Conservation (phyloP, 306 rosid species). For the Cicer chorassanicum region DNA sequence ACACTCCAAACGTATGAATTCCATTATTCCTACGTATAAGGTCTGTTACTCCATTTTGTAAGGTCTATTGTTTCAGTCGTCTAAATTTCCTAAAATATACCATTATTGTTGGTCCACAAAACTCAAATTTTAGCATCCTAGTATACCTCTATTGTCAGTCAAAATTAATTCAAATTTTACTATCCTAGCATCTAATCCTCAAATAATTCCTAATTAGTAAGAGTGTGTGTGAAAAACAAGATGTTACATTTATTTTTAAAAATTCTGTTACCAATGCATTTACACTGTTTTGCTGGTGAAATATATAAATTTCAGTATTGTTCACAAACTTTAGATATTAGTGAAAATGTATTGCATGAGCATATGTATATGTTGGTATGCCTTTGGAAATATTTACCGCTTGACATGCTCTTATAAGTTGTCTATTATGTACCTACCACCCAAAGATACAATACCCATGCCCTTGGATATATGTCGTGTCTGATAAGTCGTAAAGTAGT, state of each 20-base stretch:
- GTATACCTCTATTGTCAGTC: no score
- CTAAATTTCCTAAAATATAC: slow-evolving; percentile 4
- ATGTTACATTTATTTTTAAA: no score
- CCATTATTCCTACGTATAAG: not conserved
- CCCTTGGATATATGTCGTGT: slow-evolving; percentile 12
- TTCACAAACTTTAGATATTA: not conserved
- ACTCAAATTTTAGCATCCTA: no score
- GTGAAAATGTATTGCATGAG: slow-evolving; percentile 1
- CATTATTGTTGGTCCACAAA: not conserved
- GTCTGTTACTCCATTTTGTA: slow-evolving; percentile 7
- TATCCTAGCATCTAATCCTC: no score
- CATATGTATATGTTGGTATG: slow-evolving; percentile 5
- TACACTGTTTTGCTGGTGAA: no score
- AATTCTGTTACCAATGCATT: no score
- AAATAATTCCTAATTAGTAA: no score
- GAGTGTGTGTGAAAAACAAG: no score
- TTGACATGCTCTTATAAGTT: not conserved
- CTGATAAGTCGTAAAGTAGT: slow-evolving; percentile 21
- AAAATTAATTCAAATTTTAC: no score
- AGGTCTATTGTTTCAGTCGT: not conserved
- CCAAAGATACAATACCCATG: slow-evolving; percentile 23
- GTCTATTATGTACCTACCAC: slow-evolving; percentile 10
- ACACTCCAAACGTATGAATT: not conserved
- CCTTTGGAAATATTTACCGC: slow-evolving; percentile 5
- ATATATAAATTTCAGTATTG: no score